phyloP scores from a whole-genome alignment of 768 basidiomycete species.

The Thelephora aurantiotincta region DNA sequence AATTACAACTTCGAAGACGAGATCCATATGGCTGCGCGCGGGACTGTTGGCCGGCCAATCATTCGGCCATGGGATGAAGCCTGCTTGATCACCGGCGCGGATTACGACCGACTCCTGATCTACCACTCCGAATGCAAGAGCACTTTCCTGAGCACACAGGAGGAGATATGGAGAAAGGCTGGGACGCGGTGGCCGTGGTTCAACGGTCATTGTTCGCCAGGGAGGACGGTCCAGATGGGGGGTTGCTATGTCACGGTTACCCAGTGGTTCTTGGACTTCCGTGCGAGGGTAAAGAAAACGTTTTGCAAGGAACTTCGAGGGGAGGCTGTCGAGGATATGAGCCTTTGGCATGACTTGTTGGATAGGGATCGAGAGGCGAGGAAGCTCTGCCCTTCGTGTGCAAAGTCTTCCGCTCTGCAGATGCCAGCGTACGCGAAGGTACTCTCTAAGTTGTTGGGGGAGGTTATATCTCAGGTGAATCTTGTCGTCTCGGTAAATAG shows the following conservation, averaged over 20 bases:
- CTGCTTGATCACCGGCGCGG: neutral
- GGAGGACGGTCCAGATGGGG: neutral
- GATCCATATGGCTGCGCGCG: neutral
- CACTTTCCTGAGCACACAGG: neutral
- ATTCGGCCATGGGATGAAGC: neutral
- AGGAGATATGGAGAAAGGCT: neutral
- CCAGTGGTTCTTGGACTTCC: neutral
- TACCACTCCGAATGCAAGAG: neutral
- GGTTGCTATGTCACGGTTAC: neutral
- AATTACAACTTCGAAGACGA: neutral
- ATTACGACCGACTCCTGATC: neutral
- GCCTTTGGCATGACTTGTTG: neutral
- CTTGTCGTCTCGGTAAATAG: neutral
- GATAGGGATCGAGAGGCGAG: neutral
- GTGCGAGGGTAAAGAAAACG: neutral
- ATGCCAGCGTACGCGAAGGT: neutral
- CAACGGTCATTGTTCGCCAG: too few relatives aligned
- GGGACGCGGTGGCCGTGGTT: neutral
- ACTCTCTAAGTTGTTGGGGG: neutral
- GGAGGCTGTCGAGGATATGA: neutral
- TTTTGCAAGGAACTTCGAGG: neutral
- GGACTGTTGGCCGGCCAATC: neutral
- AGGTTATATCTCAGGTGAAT: neutral
- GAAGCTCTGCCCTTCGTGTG: neutral
- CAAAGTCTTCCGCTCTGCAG: neutral